phyloP scores from a whole-genome alignment of 176 grass and related monocot species.

The Paspalum notatum region DNA sequence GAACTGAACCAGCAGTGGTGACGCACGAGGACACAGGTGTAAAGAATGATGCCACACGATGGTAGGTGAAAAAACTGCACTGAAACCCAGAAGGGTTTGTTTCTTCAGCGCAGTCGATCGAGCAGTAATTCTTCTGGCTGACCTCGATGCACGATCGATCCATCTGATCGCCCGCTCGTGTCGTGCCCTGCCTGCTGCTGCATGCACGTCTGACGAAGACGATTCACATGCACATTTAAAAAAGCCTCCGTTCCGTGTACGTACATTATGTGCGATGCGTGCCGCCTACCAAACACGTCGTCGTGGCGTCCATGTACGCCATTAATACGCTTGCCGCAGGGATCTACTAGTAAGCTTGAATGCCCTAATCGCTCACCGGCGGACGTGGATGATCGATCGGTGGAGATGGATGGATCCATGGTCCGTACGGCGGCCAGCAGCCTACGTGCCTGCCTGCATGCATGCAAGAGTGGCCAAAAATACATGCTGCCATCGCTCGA shows the following conservation, averaged over 20 bases:
- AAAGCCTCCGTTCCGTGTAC: too few species aligned
- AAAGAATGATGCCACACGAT: neutral
- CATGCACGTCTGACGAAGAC: constrained; percentile 30
- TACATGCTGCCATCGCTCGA: neutral
- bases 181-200: neutral
- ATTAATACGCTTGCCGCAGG: constrained; percentile 13
- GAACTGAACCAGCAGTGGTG: too few species aligned
- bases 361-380: neutral
- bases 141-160: neutral
- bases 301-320: constrained; percentile 38
- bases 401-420: too few species aligned
- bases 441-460: constrained; percentile 21
- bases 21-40: too few species aligned
- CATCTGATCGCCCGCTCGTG: neutral
- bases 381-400: neutral
- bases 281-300: constrained; percentile 22
- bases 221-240: neutral
- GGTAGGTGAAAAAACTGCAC: constrained; percentile 17
- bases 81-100: constrained; percentile 20
- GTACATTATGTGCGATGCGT: too few species aligned
- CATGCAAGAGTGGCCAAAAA: constrained; percentile 30
- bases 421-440: neutral
- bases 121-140: neutral
- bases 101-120: neutral
- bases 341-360: neutral